Evolutionary conservation across 345 rosid species (phyloP), one percentile per base, ranked within the genome.

Genomic region (Citropsis articulata): DNA sequence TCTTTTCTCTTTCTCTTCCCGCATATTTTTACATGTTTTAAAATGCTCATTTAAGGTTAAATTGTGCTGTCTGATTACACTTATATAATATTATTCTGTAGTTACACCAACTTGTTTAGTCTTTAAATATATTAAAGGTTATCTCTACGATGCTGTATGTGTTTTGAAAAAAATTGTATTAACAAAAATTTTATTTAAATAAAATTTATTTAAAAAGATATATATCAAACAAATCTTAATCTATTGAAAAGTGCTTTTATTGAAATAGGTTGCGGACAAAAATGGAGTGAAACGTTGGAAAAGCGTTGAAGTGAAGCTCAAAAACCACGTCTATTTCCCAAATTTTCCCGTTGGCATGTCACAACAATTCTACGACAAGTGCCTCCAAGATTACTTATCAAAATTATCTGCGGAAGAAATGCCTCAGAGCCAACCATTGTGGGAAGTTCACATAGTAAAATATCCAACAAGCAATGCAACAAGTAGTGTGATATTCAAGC

Each of bases 361-460:
- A 10, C 56, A 75, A 10, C 16, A 81, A 28, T 73, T 53, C 18
- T 83, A 85, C 48, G 87, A 83, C 9, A 45, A 78, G 19, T 72
- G 57, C 68, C 40, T 83, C 4, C 56, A 72, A 7, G 67, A 80
- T 12, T 85, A 85, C 48, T 13, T 85, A 7, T 72, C 87, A 8
- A 33, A 75, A 5, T 7, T 80, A 36, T 60, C 80, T 0, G 28
- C 21, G 33, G 73, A 79, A 63, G 62, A 25, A 21, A 42, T 85
- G 1, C 82, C 79, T 18, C 67, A 59, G 45, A 35, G 35, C 77
- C 81, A 42, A 36, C 87, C 85, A 0, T 65, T 78, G 27, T 87
- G 90, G 90, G 84, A 85, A 71, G 21, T 85, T 55, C 88, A 85
- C 48, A 7, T 85, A 25, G 13, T 87, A 55, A 83, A 75, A 16